phyloP scores from a whole-genome alignment of 164 flowering plant species.

The Warburgia ugandensis region DNA sequence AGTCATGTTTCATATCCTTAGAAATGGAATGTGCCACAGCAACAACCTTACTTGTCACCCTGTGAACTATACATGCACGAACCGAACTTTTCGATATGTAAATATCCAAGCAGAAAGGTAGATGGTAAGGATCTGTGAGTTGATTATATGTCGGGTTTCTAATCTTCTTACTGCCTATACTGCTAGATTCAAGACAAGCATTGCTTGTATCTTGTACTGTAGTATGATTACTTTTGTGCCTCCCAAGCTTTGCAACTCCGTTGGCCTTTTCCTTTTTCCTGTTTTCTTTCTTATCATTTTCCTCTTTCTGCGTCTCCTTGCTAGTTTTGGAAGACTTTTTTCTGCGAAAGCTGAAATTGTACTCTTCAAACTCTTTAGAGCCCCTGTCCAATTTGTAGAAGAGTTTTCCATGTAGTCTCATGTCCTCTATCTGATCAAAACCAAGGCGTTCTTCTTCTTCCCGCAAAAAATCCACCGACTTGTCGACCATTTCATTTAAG shows the following conservation, averaged over 20 bases:
- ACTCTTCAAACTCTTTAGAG: slow-evolving; percentile 82
- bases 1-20: slow-evolving; percentile 75
- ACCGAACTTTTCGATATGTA: slow-evolving; percentile 74
- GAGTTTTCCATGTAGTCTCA: slow-evolving; percentile 67
- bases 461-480: too few species aligned
- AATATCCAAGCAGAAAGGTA: slow-evolving; percentile 85
- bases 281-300: slow-evolving; percentile 15
- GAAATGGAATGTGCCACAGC: slow-evolving; percentile 92
- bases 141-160: slow-evolving; percentile 72
- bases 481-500: too few species aligned
- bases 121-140: slow-evolving; percentile 76
- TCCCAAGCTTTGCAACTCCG: slow-evolving; percentile 11
- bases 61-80: slow-evolving; percentile 80
- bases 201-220: neutral
- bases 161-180: slow-evolving; percentile 24
- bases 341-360: slow-evolving; percentile 47
- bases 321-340: slow-evolving; percentile 33
- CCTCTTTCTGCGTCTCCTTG: slow-evolving; percentile 16
- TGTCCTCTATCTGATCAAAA: slow-evolving; percentile 71
- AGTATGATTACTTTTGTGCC: slow-evolving; percentile 5
- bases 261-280: slow-evolving; percentile 23
- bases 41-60: slow-evolving; percentile 86
- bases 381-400: slow-evolving; percentile 67
- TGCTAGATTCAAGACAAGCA: neutral
- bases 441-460: slow-evolving; percentile 27